Percentiles rank a stretch among this genome's conserved stretches.
phyloP scores from a whole-genome alignment of 805 yeast genomes.

The Phaffomyces antillensis region DNA sequence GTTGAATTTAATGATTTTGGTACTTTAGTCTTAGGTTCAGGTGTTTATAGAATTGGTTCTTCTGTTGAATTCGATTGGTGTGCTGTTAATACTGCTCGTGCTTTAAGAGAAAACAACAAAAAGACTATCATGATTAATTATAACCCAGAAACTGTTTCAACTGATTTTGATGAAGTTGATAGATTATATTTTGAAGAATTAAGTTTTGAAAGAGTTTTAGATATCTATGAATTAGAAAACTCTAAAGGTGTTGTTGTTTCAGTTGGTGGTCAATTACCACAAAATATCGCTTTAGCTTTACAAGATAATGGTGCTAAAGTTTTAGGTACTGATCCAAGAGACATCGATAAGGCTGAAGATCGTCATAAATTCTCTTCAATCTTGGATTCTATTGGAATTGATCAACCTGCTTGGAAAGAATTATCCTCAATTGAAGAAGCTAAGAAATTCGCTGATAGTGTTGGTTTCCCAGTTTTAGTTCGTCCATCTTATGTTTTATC shows the following conservation, averaged over 20 bases:
- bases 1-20: slow-evolving; percentile 84
- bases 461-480: slow-evolving; percentile 91
- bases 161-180: slow-evolving; percentile 98
- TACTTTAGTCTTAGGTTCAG: slow-evolving; percentile 94
- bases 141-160: slow-evolving; percentile 97
- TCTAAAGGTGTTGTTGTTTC: slow-evolving; percentile 90
- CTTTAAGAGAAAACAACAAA: slow-evolving; percentile 79
- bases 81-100: slow-evolving; percentile 95
- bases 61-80: slow-evolving; percentile 99
- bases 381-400: slow-evolving; percentile 85
- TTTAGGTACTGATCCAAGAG: slow-evolving; percentile 90
- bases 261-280: slow-evolving; percentile 98
- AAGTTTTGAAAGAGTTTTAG: slow-evolving; percentile 93
- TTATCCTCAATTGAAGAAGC: slow-evolving; percentile 83
- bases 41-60: slow-evolving; percentile 97
- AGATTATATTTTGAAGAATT: slow-evolving; percentile 94
- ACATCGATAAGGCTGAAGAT: slow-evolving; percentile 95
- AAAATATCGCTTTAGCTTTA: slow-evolving; percentile 84
- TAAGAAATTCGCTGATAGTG: slow-evolving; percentile 72
- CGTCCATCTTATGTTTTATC: slow-evolving; percentile 96
- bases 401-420: slow-evolving; percentile 98
- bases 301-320: slow-evolving; percentile 80
- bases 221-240: slow-evolving; percentile 87
- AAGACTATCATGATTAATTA: slow-evolving; percentile 95
- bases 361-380: slow-evolving; percentile 96